Evolutionary conservation across 257 asterid genomes (phyloP).

Genomic region (Scutellaria barbata): DNA sequence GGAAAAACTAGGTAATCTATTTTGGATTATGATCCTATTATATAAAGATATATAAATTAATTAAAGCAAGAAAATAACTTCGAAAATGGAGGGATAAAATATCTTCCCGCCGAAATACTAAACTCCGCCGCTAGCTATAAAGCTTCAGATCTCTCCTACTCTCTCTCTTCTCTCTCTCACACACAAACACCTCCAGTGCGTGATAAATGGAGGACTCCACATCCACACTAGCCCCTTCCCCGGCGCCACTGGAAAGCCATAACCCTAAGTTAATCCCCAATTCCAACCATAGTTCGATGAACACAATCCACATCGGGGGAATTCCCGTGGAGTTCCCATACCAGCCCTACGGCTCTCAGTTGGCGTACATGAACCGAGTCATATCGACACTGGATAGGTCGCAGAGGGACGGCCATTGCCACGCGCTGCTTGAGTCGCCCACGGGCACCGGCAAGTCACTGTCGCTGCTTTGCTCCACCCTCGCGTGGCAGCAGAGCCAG

Average conservation of each 20-base stretch:
- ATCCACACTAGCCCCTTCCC: no score
- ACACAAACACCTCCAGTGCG: conserved; percentile 18
- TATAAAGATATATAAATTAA: no score
- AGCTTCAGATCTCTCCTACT: not conserved
- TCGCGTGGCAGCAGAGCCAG: conserved; percentile 89
- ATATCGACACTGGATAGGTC: conserved; percentile 84
- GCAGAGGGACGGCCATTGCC: conserved; percentile 67
- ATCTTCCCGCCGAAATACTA: conserved; percentile 12
- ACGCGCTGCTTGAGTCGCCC: conserved; percentile 96
- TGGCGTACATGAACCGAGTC: conserved; percentile 87
- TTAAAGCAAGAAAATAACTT: not conserved
- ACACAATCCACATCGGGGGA: conserved; percentile 67
- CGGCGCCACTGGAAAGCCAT: conserved; percentile 29
- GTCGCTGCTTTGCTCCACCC: conserved; percentile 82
- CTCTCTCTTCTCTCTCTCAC: not conserved
- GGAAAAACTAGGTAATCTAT: no score
- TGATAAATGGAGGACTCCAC: conserved; percentile 37
- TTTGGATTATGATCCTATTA: no score
- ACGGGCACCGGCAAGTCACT: conserved; percentile 97
- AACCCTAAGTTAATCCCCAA: conserved; percentile 36
- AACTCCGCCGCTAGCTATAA: not conserved
- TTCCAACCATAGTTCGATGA: conserved; percentile 37
- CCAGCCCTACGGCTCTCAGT: conserved; percentile 93
- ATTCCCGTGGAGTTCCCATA: conserved; percentile 89
- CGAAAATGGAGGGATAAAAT: not conserved